These are phyloP conservation scores for Papiliotrema fonsecae DNA, from an alignment of 1,284 basidiomycete species.

Conservation along the genomic window DNA sequence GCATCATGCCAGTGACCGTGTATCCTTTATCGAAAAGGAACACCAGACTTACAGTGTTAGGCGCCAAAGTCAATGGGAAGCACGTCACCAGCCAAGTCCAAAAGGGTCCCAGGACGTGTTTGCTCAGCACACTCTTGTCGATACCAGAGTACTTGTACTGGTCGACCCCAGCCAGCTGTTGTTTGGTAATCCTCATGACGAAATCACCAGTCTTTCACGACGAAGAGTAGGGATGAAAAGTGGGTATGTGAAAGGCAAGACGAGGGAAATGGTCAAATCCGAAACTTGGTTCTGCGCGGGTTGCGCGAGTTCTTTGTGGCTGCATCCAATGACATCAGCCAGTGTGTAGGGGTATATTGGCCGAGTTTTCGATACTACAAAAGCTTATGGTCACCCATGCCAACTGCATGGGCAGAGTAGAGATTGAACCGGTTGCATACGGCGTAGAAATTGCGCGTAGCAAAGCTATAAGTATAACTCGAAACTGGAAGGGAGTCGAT, in stretches of 20 bases:
- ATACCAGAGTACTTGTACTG: slow-evolving; percentile 57
- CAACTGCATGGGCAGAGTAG: too few relatives aligned
- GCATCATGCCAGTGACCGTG: too few relatives aligned
- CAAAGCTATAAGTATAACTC: too few relatives aligned
- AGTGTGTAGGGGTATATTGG: too few relatives aligned
- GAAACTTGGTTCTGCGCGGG: too few relatives aligned
- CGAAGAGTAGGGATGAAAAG: background rate
- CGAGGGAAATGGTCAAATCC: background rate
- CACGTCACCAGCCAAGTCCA: slow-evolving; percentile 93
- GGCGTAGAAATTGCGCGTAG: too few relatives aligned
- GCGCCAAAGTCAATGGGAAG: slow-evolving; percentile 82
- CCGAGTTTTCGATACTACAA: too few relatives aligned
- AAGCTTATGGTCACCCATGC: too few relatives aligned
- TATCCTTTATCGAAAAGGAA: too few relatives aligned
- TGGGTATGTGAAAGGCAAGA: background rate
- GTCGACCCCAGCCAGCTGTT: slow-evolving; percentile 51
- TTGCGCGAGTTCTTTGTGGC: too few relatives aligned
- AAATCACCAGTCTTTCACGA: too few relatives aligned
- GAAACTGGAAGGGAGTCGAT: background rate
- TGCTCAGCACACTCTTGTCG: slow-evolving; percentile 51
- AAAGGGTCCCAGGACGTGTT: slow-evolving; percentile 71
- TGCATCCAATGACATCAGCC: too few relatives aligned
- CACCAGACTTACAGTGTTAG: slow-evolving; percentile 68
- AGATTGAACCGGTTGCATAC: background rate
- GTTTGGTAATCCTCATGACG: slow-evolving; percentile 44